These are phyloP conservation scores for Aureobasidium sp. DNA, from an alignment of 2,329 filamentous ascomycete species.

Conservation along the genomic window DNA sequence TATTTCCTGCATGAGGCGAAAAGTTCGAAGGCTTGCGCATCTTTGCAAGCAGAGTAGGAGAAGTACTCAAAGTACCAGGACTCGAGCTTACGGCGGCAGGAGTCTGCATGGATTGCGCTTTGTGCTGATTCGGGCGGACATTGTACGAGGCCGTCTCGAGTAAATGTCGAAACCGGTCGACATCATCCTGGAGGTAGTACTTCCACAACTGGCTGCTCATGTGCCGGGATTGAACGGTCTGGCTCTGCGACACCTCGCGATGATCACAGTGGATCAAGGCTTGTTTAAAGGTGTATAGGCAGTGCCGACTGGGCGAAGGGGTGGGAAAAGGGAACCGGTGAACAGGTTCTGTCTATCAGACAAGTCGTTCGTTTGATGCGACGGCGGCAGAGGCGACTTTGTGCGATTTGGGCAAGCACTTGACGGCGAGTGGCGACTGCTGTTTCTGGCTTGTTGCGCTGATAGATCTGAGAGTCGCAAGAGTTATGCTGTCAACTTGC, in stretches of 20 bases:
- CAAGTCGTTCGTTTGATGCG: background rate
- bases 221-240: constrained; percentile 56
- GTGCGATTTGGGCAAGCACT: background rate
- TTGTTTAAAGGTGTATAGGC: constrained; percentile 81
- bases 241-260: constrained; percentile 80
- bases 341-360: background rate
- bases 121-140: constrained; percentile 39
- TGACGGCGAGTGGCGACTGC: constrained; percentile 16
- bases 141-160: constrained; percentile 76
- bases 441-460: background rate
- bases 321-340: background rate
- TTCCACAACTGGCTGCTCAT: constrained; percentile 99
- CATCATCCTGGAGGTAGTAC: constrained; percentile 97
- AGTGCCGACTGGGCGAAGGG: constrained; percentile 49
- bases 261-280: constrained; percentile 89
- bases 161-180: constrained; percentile 92
- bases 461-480: background rate
- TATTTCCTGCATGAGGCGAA: constrained; percentile 45
- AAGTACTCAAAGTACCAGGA: constrained; percentile 51
- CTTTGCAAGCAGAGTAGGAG: constrained; percentile 45
- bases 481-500: background rate
- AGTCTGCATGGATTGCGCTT: constrained; percentile 25
- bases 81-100: constrained; percentile 42
- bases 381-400: background rate
- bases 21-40: constrained; percentile 31